Percentiles rank a stretch among this genome's conserved stretches.
phyloP scores from a whole-genome alignment of 2,329 filamentous ascomycete genomes.

The Aureobasidium mangrovei region DNA sequence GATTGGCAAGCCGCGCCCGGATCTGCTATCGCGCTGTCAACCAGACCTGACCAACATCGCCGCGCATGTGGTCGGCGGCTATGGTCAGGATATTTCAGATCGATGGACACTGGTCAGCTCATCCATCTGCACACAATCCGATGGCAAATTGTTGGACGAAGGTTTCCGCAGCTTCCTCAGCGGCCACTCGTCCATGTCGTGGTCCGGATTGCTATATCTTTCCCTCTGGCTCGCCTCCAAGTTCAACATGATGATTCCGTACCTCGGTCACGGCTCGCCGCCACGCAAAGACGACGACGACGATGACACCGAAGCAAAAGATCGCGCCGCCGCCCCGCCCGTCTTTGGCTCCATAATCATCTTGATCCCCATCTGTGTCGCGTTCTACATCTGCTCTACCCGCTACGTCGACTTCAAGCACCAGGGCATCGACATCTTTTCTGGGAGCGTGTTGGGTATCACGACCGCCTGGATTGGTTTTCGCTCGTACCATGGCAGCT shows the following conservation, averaged over 20 bases:
- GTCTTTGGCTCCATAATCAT: slow-evolving; percentile 65
- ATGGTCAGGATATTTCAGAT: slow-evolving; percentile 41
- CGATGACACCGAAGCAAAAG: neutral
- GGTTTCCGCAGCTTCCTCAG: slow-evolving; percentile 80
- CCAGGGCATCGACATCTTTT: slow-evolving; percentile 85
- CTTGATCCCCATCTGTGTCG: slow-evolving; percentile 61
- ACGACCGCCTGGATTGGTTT: slow-evolving; percentile 66
- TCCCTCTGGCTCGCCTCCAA: slow-evolving; percentile 81
- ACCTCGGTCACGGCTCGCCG: slow-evolving; percentile 36
- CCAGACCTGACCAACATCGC: slow-evolving; percentile 60
- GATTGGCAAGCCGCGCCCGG: slow-evolving; percentile 56
- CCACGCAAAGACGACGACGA: neutral
- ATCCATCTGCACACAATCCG: slow-evolving; percentile 62
- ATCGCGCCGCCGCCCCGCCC: slow-evolving; percentile 59
- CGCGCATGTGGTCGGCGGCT: slow-evolving; percentile 53
- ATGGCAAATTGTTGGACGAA: slow-evolving; percentile 57
- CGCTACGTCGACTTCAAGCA: slow-evolving; percentile 85
- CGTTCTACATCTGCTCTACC: slow-evolving; percentile 74
- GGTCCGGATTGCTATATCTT: slow-evolving; percentile 74
- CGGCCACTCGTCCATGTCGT: slow-evolving; percentile 65
- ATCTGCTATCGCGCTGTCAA: slow-evolving; percentile 60
- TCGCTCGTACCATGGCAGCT: slow-evolving; percentile 76
- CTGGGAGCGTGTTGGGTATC: slow-evolving; percentile 71
- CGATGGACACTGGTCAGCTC: slow-evolving; percentile 64
- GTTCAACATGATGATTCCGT: slow-evolving; percentile 65